phyloP scores from a whole-genome alignment of 352 stramenopile species.

The Aphanomyces astaci region DNA sequence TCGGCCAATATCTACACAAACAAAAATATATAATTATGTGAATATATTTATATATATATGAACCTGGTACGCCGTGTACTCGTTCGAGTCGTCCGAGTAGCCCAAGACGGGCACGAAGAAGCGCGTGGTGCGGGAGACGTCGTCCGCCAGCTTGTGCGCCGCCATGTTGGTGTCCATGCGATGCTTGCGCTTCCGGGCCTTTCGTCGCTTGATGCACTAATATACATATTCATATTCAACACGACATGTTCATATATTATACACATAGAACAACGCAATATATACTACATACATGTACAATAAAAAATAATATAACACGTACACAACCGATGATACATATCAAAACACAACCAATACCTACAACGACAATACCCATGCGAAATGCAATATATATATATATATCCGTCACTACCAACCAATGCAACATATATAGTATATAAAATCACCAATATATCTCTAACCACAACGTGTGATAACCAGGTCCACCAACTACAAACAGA shows the following conservation, averaged over 20 bases:
- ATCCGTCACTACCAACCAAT: too few relatives aligned
- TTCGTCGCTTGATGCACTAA: background rate
- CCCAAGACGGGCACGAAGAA: conserved; percentile 65
- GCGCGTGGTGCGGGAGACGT: conserved; percentile 61
- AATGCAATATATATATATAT: too few relatives aligned
- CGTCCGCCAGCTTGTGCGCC: conserved; percentile 46
- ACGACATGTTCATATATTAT: too few relatives aligned
- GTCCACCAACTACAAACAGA: too few relatives aligned
- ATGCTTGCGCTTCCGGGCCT: conserved; percentile 12
- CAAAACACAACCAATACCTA: too few relatives aligned
- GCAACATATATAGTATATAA: too few relatives aligned
- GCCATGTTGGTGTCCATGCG: conserved; percentile 38
- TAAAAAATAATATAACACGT: too few relatives aligned
- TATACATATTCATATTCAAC: background rate
- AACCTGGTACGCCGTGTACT: conserved; percentile 75
- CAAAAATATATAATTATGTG: background rate
- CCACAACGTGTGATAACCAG: too few relatives aligned
- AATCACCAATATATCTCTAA: too few relatives aligned
- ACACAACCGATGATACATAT: too few relatives aligned
- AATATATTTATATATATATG: background rate
- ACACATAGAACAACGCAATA: conserved; percentile 16
- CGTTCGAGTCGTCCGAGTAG: conserved; percentile 73
- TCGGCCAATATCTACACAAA: conserved; percentile 58
- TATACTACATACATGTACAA: background rate
- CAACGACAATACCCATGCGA: too few relatives aligned